Evolutionary conservation across 352 stramenopile genomes (phyloP), one percentile per base, ranked within the genome.

Genomic region (Plasmopara muralis): DNA sequence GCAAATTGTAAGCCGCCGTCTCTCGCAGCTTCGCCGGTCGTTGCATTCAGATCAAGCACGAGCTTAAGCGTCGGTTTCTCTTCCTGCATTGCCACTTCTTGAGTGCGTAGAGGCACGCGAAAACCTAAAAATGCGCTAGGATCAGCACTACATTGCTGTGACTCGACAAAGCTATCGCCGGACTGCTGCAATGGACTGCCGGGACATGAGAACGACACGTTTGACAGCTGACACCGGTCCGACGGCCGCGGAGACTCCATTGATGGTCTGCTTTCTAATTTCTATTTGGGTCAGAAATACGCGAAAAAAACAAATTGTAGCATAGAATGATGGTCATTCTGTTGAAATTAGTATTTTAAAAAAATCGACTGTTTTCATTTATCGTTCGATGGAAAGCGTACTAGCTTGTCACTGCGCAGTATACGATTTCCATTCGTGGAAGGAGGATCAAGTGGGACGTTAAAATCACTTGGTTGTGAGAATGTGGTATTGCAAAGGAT

Each of bases 131-230:
- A 87, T 25, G 77, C 71, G 47, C 42, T 75, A 35, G 68, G 63
- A 53, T 87, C 75, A 6, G 80, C 75, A 43, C 80, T 88, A 64
- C 66, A 86, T 49, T 90, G 80, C 30, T 62, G 62, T 0, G 72
- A 78, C 30, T 69, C 47, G 15, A 47, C 64, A 31, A 75, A 80
- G 40, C 64, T 78, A 47, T 77, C 69, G 55, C 59, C 68, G 5
- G 47, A 35, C 15, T 16, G 50, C 29, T 53, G 47, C 33, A 54
- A 54, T 10, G 59, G 60, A 29, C 53, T 60, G 14, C 55, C 43
- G 3, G 43, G 51, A 9, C 44, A 51, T 40, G 64, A 39, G 38
- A 74, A 73, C 14, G 72, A 55, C 47, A 62, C 62, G 40, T 56
- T 47, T 0, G 51, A 54, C 1, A 60, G 35, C 10, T 9, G 31